Conservation (phyloP, 192 early-diverging fungal species). For the Umbelopsis sp. region DNA sequence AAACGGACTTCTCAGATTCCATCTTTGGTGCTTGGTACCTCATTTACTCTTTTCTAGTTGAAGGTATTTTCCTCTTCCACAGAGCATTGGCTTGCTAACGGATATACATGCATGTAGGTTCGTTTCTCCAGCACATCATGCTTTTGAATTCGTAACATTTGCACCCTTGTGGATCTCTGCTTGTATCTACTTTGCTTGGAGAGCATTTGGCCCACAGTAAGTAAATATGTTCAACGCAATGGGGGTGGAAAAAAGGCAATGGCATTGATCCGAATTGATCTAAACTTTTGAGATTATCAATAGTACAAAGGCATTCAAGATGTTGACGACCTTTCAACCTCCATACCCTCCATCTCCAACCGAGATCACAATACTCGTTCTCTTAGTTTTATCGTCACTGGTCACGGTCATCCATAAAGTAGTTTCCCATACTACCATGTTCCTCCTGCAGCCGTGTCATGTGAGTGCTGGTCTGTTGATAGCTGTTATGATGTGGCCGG, state of each 20-base stretch:
- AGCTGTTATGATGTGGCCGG: constrained; percentile 42
- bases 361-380: constrained; percentile 26
- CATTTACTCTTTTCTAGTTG: not conserved
- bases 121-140: constrained; percentile 52
- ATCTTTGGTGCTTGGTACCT: constrained; percentile 45
- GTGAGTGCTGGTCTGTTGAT: constrained; percentile 49
- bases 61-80: not conserved
- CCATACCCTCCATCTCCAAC: constrained; percentile 4
- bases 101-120: constrained; percentile 35
- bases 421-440: constrained; percentile 37
- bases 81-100: not conserved
- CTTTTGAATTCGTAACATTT: constrained; percentile 44
- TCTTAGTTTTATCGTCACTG: constrained; percentile 32
- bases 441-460: constrained; percentile 56
- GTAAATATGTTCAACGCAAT: not conserved
- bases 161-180: constrained; percentile 36
- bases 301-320: constrained; percentile 13
- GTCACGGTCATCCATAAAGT: constrained; percentile 46
- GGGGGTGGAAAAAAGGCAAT: not conserved
- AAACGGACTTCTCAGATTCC: constrained; percentile 43
- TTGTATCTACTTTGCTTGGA: constrained; percentile 40
- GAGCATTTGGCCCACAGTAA: constrained; percentile 24
- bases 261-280: not conserved
- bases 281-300: not conserved
- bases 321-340: constrained; percentile 22